These are phyloP conservation scores for Tulasnella sp. DNA, from an alignment of 768 basidiomycete genomes.

Conservation along the genomic window DNA sequence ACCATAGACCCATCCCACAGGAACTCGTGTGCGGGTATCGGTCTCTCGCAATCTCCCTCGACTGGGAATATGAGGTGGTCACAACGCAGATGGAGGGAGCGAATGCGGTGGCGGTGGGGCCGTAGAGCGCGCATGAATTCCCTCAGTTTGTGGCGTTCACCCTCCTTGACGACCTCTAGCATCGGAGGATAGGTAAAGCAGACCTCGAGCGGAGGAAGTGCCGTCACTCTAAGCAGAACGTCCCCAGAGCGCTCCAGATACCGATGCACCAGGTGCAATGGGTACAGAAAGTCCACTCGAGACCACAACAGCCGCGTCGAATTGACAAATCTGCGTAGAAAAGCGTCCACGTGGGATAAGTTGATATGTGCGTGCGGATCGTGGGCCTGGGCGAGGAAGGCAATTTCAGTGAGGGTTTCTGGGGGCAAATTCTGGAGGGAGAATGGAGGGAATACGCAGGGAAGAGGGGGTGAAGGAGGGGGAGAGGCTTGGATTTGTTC, in stretches of 20 bases:
- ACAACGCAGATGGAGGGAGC: background rate
- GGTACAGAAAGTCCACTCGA: background rate
- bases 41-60: background rate
- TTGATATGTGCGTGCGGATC: background rate
- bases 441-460: background rate
- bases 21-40: background rate
- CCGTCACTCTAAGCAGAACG: background rate
- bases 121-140: background rate
- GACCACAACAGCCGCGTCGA: background rate
- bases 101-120: background rate
- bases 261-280: background rate
- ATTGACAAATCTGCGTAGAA: background rate
- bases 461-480: background rate
- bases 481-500: background rate
- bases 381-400: background rate
- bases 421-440: background rate
- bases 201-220: background rate
- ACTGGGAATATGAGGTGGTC: background rate
- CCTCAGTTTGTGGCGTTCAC: background rate
- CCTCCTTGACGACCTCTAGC: background rate
- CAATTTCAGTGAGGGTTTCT: background rate
- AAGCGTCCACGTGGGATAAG: background rate
- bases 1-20: background rate
- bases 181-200: no score
- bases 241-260: background rate